These are phyloP conservation scores for Solanum medicagineum DNA, from an alignment of 257 asterid species.

Conservation along the genomic window DNA sequence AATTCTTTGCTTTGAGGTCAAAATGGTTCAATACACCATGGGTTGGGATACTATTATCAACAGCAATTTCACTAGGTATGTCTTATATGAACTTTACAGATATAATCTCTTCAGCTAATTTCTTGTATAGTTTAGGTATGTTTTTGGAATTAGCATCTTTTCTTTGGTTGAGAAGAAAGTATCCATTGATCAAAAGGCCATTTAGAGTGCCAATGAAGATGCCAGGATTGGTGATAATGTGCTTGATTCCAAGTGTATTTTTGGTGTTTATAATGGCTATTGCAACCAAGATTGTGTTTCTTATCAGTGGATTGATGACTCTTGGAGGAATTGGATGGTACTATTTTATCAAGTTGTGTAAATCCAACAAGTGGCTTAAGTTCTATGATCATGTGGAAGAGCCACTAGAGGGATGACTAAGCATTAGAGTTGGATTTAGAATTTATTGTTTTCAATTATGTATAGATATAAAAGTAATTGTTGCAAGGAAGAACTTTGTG, in stretches of 20 bases:
- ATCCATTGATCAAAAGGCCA: constrained; percentile 43
- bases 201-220: constrained; percentile 40
- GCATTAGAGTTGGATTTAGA: not conserved
- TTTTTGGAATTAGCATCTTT: constrained; percentile 59
- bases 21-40: constrained; percentile 67
- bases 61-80: constrained; percentile 33
- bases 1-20: constrained; percentile 25
- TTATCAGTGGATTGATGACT: constrained; percentile 43
- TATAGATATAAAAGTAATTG: not conserved
- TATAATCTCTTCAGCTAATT: constrained; percentile 47
- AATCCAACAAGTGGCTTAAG: constrained; percentile 30
- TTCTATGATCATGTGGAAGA: constrained; percentile 20
- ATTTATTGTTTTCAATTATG: not conserved
- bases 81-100: constrained; percentile 49
- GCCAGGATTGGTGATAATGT: constrained; percentile 38
- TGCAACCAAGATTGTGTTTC: constrained; percentile 38
- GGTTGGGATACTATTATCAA: constrained; percentile 55
- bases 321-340: constrained; percentile 43
- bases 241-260: constrained; percentile 49
- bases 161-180: constrained; percentile 51
- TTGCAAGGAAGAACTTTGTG: not conserved
- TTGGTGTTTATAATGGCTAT: constrained; percentile 45
- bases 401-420: not conserved
- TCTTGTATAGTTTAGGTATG: constrained; percentile 69
- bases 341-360: constrained; percentile 48